phyloP scores from a whole-genome alignment of 768 basidiomycete species.

The Collybia mongolica region DNA sequence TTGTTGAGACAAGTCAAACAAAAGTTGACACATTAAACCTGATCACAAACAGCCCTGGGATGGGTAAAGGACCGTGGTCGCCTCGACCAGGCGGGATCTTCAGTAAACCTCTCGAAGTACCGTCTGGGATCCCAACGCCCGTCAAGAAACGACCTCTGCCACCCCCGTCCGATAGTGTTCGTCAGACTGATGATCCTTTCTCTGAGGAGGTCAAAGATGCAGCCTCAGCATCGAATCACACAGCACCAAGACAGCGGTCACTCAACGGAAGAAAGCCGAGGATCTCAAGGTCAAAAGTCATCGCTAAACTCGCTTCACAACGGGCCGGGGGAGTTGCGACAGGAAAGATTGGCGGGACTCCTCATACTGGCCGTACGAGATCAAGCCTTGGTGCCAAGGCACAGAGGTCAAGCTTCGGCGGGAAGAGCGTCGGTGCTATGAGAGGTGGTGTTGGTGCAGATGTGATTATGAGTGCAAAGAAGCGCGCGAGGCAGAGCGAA shows the following conservation, averaged over 20 bases:
- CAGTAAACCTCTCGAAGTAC: conserved; percentile 45
- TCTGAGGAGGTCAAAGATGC: neutral
- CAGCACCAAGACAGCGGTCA: conserved; percentile 24
- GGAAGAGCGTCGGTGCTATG: conserved; percentile 23
- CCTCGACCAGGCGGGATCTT: conserved; percentile 42
- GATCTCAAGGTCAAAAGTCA: conserved; percentile 80
- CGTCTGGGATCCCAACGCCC: conserved; percentile 37
- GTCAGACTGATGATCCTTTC: conserved; percentile 1
- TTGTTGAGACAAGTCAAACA: conserved; percentile 1
- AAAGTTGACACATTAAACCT: conserved; percentile 5
- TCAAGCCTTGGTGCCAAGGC: conserved; percentile 55
- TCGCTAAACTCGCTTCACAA: conserved; percentile 73
- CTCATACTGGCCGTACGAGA: conserved; percentile 29
- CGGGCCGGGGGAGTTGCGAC: conserved; percentile 41
- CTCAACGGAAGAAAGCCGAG: conserved; percentile 62
- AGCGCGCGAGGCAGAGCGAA: conserved; percentile 75
- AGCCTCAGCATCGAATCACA: neutral
- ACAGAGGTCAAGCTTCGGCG: conserved; percentile 37
- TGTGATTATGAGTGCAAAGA: conserved; percentile 66
- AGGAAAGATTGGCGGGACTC: conserved; percentile 10
- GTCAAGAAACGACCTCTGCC: conserved; percentile 24
- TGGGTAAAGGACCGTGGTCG: conserved; percentile 21
- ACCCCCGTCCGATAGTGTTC: conserved; percentile 1
- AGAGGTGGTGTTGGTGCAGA: conserved; percentile 31
- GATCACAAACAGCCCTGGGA: conserved; percentile 34